These are phyloP conservation scores for Lasiosphaeria ovina DNA, from an alignment of 495 filamentous ascomycete genomes.

Conservation along the genomic window DNA sequence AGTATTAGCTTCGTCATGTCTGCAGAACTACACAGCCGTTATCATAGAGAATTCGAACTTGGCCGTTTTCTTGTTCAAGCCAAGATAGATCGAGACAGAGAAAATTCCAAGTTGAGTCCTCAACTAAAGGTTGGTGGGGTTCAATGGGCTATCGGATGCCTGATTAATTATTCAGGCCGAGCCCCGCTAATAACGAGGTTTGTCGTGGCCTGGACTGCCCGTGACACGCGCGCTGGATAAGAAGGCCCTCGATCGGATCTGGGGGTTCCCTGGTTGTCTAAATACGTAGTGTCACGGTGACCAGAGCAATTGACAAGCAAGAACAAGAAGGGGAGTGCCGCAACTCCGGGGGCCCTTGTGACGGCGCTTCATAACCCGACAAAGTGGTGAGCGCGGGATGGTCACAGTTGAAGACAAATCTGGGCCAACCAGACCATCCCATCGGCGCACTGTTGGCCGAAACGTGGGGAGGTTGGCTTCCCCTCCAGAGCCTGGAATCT, in stretches of 20 bases:
- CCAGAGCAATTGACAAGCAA: neutral
- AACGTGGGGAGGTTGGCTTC: constrained; percentile 6
- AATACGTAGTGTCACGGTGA: neutral
- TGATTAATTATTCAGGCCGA: constrained; percentile 33
- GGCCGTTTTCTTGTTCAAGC: neutral
- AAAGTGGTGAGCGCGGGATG: constrained; percentile 10
- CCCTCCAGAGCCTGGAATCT: neutral
- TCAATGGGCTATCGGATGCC: constrained; percentile 10
- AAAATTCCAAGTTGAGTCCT: neutral
- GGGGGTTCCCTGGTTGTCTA: neutral
- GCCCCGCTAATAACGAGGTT: constrained; percentile 17
- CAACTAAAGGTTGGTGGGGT: constrained; percentile 22
- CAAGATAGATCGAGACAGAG: neutral
- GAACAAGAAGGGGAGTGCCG: constrained; percentile 1
- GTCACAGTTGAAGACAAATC: neutral
- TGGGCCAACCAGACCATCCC: constrained; percentile 4
- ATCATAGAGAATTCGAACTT: neutral
- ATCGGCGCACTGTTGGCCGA: neutral
- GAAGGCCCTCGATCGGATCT: neutral
- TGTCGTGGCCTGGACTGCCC: constrained; percentile 4
- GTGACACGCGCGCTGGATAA: neutral
- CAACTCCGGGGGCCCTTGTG: constrained; percentile 3
- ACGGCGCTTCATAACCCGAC: neutral
- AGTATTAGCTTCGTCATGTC: constrained; percentile 77
- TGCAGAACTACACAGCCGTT: neutral